phyloP scores from a whole-genome alignment of 345 rosid genomes.

The Syzygium aromaticum region DNA sequence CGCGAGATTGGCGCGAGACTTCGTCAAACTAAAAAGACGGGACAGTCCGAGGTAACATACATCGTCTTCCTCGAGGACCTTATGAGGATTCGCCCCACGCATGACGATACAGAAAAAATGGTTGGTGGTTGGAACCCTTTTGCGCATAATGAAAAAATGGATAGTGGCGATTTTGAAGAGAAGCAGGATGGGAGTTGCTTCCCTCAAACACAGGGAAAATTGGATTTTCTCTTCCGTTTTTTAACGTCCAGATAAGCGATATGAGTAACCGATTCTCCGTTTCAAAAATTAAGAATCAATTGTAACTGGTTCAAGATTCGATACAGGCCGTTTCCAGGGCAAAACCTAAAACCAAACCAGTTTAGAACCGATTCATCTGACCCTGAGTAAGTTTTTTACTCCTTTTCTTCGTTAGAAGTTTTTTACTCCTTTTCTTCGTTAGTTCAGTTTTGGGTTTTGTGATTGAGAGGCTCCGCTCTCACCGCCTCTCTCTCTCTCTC shows the following conservation, averaged over 20 bases:
- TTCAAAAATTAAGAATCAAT: neutral
- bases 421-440: neutral
- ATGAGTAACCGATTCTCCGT: too few species aligned
- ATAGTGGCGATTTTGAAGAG: neutral
- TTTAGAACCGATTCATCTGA: too few species aligned
- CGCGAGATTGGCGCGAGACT: neutral
- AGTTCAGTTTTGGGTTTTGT: too few species aligned
- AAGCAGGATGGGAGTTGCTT: neutral
- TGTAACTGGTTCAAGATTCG: too few species aligned
- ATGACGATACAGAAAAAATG: neutral
- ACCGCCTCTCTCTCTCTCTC: neutral
- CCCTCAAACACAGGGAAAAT: neutral
- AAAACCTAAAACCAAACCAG: too few species aligned
- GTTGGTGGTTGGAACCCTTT: neutral
- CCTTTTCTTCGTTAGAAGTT: neutral
- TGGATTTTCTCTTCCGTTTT: too few species aligned
- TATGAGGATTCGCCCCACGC: neutral
- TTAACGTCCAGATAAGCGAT: too few species aligned
- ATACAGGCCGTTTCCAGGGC: neutral
- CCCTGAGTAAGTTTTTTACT: neutral
- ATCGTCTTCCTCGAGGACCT: neutral
- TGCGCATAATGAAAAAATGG: neutral
- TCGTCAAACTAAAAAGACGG: neutral
- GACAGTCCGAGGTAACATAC: neutral
- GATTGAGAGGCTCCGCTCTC: too few species aligned